These are phyloP conservation scores for Collybia nuda DNA, from an alignment of 768 basidiomycete species.

Conservation along the genomic window DNA sequence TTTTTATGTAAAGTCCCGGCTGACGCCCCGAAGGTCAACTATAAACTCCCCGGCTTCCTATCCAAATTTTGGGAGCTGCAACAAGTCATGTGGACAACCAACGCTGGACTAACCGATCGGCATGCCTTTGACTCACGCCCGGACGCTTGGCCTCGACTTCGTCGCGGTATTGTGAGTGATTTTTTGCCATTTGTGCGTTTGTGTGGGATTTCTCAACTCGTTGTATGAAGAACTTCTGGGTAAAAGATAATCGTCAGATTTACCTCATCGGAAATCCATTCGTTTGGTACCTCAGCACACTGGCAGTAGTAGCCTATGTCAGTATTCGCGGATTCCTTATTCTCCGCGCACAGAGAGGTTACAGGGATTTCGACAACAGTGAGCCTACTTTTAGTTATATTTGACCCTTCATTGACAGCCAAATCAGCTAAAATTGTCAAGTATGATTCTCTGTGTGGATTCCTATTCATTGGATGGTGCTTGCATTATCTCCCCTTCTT, in stretches of 20 bases:
- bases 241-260: slow-evolving; percentile 93
- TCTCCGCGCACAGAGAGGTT: slow-evolving; percentile 88
- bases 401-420: neutral
- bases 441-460: slow-evolving; percentile 88
- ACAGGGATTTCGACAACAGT: slow-evolving; percentile 91
- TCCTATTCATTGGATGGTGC: slow-evolving; percentile 90
- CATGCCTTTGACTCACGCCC: slow-evolving; percentile 97
- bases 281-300: slow-evolving; percentile 86
- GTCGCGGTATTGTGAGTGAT: slow-evolving; percentile 84
- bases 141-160: slow-evolving; percentile 83
- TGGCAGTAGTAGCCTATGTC: slow-evolving; percentile 68
- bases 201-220: slow-evolving; percentile 4
- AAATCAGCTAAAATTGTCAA: slow-evolving; percentile 80
- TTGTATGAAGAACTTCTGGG: slow-evolving; percentile 87
- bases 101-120: slow-evolving; percentile 92
- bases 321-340: slow-evolving; percentile 76
- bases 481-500: slow-evolving; percentile 97
- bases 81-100: slow-evolving; percentile 95
- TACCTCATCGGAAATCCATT: slow-evolving; percentile 95
- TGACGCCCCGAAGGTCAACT: slow-evolving; percentile 84
- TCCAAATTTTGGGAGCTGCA: slow-evolving; percentile 91
- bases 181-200: neutral
- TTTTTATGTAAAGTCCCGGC: slow-evolving; percentile 51
- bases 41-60: slow-evolving; percentile 85
- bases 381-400: slow-evolving; percentile 25